Base-by-base conservation (phyloP, 2,329 filamentous ascomycete genomes). In the Aspergillus quadrilineatus region DNA sequence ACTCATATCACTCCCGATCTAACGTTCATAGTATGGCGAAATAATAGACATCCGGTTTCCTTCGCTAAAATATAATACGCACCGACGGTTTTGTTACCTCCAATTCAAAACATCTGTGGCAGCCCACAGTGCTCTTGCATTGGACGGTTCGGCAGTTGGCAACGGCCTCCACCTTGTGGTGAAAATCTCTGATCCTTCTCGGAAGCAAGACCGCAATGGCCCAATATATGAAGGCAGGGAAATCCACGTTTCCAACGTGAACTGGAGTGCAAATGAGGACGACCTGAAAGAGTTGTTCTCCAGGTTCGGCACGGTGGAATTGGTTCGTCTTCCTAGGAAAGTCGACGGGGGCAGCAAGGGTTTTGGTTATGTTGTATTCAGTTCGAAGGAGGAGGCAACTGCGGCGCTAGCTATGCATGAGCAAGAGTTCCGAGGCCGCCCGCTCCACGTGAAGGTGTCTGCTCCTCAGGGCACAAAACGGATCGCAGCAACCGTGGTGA, bases 1-100 rank as follows among this genome's bases (percentile, higher is more conserved):
- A 46, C 14, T 7, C 17, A 5, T 34, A 2, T 54, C 41, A 50
- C 12, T 36, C 64, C 22, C 15, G 6, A 17, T n/a, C 60, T 65
- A 52, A 63, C 50, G 17, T 42, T 45, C 37, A 44, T 71, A 79
- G 56, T 93, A 87, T 67, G 94, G 94, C 43, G 85, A 93, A 43
- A 87, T 99, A 54, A 80, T 96, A 54, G 90, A 88, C 66, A 82
- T 97, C 51, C 88, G 94, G 22, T 94, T 94, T 76, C 94, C 94
- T 1, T 96, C 91, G 55, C 83, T 99, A 50, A 95, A 95, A 71
- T 92, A 83, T 73, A 93, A 97, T 67, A 87, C 88, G 1, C 87
- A 90, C 65, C 89, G 94, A 32, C 88, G 94, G 26, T 99, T 99
- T 77, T 97, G 92, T 77, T 99, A 99, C 72, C 82, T 97, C 6